Conservation (phyloP, 2,329 filamentous ascomycete species). For the Aspergillus versicolor region DNA sequence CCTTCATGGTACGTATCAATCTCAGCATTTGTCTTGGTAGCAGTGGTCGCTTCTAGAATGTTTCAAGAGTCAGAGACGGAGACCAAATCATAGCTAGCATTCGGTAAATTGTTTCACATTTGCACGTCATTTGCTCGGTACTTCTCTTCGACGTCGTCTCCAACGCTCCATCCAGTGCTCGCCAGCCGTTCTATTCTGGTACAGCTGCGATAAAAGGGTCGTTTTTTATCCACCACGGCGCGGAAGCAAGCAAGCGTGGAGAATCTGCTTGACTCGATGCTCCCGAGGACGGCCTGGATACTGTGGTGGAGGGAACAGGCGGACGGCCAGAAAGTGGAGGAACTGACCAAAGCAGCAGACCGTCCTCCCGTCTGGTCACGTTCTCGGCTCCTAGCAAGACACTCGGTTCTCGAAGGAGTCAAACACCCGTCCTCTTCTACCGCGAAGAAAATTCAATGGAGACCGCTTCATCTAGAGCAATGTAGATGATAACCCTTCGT, state of each 20-base stretch:
- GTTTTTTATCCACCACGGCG: constrained; percentile 1
- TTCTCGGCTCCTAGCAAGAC: constrained; percentile 8
- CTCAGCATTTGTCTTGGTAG: background rate
- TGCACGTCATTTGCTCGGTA: constrained; percentile 1
- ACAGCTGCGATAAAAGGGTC: background rate
- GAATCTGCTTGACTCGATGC: constrained; percentile 1
- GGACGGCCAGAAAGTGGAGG: background rate
- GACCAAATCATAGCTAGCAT: background rate
- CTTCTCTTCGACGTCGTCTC: background rate
- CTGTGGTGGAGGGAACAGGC: background rate
- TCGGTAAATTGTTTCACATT: background rate
- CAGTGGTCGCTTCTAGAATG: background rate
- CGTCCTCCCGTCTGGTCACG: constrained; percentile 4
- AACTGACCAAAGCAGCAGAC: constrained; percentile 2
- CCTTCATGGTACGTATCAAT: background rate
- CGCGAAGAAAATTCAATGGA: constrained; percentile 4
- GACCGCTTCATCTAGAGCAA: background rate
- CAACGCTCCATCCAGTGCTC: background rate
- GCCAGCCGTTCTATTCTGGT: background rate
- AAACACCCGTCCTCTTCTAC: constrained; percentile 5
- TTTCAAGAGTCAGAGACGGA: background rate
- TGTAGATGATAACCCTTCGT: background rate
- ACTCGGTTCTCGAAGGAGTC: constrained; percentile 11
- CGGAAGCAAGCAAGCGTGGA: constrained; percentile 1
- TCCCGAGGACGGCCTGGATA: constrained; percentile 4